Base-by-base conservation (phyloP, 2,329 filamentous ascomycete species). In the Exophiala xenobiotica region DNA sequence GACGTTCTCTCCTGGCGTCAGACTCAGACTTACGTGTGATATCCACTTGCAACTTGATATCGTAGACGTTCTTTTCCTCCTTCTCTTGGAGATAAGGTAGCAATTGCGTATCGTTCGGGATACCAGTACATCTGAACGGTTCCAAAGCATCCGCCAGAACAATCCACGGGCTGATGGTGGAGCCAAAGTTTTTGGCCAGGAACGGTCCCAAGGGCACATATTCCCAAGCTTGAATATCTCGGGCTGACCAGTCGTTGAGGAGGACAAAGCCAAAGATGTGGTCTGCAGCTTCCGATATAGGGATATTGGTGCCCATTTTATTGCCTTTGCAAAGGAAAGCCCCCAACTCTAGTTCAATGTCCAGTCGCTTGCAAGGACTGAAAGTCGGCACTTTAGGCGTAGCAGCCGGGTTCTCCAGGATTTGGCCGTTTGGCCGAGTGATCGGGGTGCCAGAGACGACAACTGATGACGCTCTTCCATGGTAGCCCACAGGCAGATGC, bases 241-340 rank as follows among this genome's bases (percentile, higher is more conserved):
- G 76, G 3, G 88, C 88, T 48, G 85, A 89, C 89, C 89, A 95
- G 69, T 95, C 89, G 61, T 95, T 95, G 76, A 95, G 80, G 51
- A 95, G 70, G 0, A 93, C 88, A 20, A 89, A 77, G 11, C 89
- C 89, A 64, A 93, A 93, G 22, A 95, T 77, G 62, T 83, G 77
- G 14, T 88, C 79, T 46, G 85, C 82, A 0, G 88, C 88, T 38
- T 85, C 72, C 2, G 73, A 70, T 18, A 91, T 78, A 1, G 74
- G 69, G 16, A 93, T 76, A 0, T 82, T 78, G 47, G 78, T 71
- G 5, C 88, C 87, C 63, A 89, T 74, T 1, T 76, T 68, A 62
- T 87, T 90, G 0, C 77, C 73, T 41, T 72, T 80, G 67, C 80
- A 82, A 4, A 93, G 76, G 62, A 92, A 88, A 37, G 83, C 87